Base-by-base conservation (phyloP, 2,329 filamentous ascomycete species). In the Blumeria hordei region DNA sequence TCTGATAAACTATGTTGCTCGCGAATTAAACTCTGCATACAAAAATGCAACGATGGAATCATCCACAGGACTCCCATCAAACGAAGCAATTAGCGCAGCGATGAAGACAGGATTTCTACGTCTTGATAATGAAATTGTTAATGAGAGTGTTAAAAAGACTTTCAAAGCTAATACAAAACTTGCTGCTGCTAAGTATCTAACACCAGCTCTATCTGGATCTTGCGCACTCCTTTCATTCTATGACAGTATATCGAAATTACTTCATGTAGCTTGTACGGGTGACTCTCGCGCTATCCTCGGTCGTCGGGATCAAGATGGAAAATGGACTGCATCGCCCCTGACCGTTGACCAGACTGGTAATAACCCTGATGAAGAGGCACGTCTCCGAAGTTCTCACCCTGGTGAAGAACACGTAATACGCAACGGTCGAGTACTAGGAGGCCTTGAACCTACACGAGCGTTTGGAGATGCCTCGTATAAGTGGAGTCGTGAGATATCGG, bases 401-500 rank as follows among this genome's bases (percentile, higher is more conserved):
- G 84, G 83, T 33, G 92, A 98, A 69, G 82, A 85, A 12, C 75
- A 88, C 62, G 92, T 95, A 8, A 80, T 94, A 43, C 76, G 81
- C 45, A 92, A 94, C 61, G 92, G 92, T 6, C 83, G 92, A 58
- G 86, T 98, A 14, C 75, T 98, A 0, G 92, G 92, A 47, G 85
- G 88, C 16, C 73, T 98, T 11, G 92, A 98, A 67, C 92, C 92
- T 3, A 90, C 83, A 16, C 81, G 92, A 59, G 90, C 93, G 0
- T 98, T 98, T 67, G 93, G 92, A 37, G 92, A 98, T 68, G 90
- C 92, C 8, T 82, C 83, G 62, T 98, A 98, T 72, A 98, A 98
- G 69, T 98, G 92, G 92, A 85, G 78, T 57, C 76, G 78, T 54
- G 87, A 94, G 58, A 83, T 88, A 0, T 86, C 92, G 57, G 78